These are phyloP conservation scores for Aureobasidium sp. DNA, from an alignment of 2,329 filamentous ascomycete species.

Conservation along the genomic window DNA sequence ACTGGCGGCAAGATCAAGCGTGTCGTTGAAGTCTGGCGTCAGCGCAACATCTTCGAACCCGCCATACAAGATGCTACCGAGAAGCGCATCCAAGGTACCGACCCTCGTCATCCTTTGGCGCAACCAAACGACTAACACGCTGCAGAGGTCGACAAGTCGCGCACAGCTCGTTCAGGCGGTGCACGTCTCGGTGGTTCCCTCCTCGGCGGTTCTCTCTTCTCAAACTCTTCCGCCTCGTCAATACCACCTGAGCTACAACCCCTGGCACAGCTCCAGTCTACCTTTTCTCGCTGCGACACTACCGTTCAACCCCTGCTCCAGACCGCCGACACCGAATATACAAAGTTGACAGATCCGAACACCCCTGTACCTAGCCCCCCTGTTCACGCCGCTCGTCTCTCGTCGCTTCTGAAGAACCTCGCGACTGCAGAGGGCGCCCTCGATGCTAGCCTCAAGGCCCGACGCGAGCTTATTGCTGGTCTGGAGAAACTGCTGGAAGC, in stretches of 20 bases:
- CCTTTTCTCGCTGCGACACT: slow-evolving; percentile 62
- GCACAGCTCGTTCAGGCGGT: slow-evolving; percentile 12
- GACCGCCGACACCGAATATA: slow-evolving; percentile 71
- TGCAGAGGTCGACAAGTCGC: slow-evolving; percentile 45
- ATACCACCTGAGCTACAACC: slow-evolving; percentile 70
- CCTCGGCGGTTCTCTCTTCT: slow-evolving; percentile 63
- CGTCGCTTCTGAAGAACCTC: slow-evolving; percentile 83
- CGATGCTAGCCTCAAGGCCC: slow-evolving; percentile 79
- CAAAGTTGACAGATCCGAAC: slow-evolving; percentile 68
- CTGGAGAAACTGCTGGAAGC: slow-evolving; percentile 74
- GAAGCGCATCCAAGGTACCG: slow-evolving; percentile 64
- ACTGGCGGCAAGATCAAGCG: slow-evolving; percentile 80
- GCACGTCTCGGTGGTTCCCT: slow-evolving; percentile 19
- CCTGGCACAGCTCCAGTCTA: slow-evolving; percentile 65
- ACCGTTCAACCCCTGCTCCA: slow-evolving; percentile 58
- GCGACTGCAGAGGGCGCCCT: slow-evolving; percentile 84
- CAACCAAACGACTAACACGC: neutral
- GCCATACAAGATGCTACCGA: slow-evolving; percentile 78
- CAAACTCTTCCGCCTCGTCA: slow-evolving; percentile 39
- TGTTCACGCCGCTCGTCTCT: slow-evolving; percentile 83
- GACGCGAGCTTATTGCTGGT: slow-evolving; percentile 65
- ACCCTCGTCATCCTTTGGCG: neutral
- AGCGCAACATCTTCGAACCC: slow-evolving; percentile 72
- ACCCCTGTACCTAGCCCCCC: slow-evolving; percentile 67
- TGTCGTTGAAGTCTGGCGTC: slow-evolving; percentile 91